These are phyloP conservation scores for Ananas comosus DNA, from an alignment of 176 grass and related monocot genomes.

Conservation along the genomic window DNA sequence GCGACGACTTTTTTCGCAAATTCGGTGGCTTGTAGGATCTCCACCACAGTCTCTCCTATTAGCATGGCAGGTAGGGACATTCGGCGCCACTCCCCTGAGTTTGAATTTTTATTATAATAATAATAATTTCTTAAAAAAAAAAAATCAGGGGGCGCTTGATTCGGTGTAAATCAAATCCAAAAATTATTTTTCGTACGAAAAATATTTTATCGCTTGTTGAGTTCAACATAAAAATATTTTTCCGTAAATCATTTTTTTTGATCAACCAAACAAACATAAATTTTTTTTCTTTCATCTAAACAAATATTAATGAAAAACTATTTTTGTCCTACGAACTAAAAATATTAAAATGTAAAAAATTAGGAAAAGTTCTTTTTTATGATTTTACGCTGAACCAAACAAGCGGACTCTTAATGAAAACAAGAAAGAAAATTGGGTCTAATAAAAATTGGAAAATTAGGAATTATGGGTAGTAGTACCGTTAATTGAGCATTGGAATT, in stretches of 20 bases:
- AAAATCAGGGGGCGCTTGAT: too few relatives aligned
- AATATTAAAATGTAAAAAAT: not conserved
- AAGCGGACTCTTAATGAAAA: too few relatives aligned
- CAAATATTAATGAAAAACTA: not conserved
- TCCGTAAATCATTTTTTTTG: too few relatives aligned
- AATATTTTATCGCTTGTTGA: too few relatives aligned
- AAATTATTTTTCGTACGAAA: too few relatives aligned
- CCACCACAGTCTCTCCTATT: slow-evolving; percentile 56
- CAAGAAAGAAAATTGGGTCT: not conserved
- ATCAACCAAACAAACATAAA: too few relatives aligned
- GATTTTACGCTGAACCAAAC: not conserved
- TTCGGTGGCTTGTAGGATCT: slow-evolving; percentile 73
- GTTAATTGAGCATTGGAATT: slow-evolving; percentile 32
- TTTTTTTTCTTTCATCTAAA: too few relatives aligned
- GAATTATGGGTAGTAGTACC: slow-evolving; percentile 2
- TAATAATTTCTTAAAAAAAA: not conserved
- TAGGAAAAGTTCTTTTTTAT: not conserved
- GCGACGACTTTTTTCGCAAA: slow-evolving; percentile 47
- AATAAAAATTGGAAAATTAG: not conserved
- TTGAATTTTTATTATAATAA: not conserved
- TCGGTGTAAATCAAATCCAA: too few relatives aligned
- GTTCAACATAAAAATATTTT: too few relatives aligned
- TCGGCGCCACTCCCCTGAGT: slow-evolving; percentile 45
- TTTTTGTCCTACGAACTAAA: not conserved
- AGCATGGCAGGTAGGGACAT: slow-evolving; percentile 87